phyloP scores from a whole-genome alignment of 495 filamentous ascomycete genomes.

The Aeminium ludgeri region DNA sequence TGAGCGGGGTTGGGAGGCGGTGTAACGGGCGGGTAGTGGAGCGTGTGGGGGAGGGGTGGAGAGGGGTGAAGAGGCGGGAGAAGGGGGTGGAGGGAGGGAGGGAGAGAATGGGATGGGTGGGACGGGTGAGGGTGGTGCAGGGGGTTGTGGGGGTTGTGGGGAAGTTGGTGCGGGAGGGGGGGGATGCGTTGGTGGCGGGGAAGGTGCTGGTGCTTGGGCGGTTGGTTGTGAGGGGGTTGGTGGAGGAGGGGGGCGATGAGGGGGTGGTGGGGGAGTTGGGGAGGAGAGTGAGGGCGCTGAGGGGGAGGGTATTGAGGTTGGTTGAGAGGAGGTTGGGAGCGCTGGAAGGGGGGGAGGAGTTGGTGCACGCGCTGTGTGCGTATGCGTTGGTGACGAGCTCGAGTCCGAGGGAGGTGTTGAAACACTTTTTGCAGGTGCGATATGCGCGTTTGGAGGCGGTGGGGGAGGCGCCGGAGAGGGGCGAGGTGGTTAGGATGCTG shows the following conservation, averaged over 20 bases:
- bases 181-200: conserved; percentile 49
- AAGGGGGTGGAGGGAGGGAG: background rate
- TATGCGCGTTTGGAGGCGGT: conserved; percentile 37
- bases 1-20: conserved; percentile 54
- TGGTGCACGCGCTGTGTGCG: conserved; percentile 59
- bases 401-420: conserved; percentile 60
- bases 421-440: conserved; percentile 65
- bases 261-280: conserved; percentile 44
- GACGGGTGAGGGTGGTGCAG: conserved; percentile 28
- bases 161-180: conserved; percentile 39
- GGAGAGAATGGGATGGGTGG: too few species aligned
- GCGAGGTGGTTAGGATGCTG: conserved; percentile 23
- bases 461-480: conserved; percentile 18
- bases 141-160: conserved; percentile 38
- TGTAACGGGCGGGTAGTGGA: conserved; percentile 63
- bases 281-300: conserved; percentile 42
- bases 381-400: conserved; percentile 72
- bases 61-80: background rate
- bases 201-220: conserved; percentile 69
- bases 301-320: conserved; percentile 42
- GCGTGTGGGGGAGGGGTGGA: conserved; percentile 45
- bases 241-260: conserved; percentile 32
- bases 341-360: conserved; percentile 31
- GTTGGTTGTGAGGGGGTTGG: conserved; percentile 49
- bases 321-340: conserved; percentile 50